phyloP scores from a whole-genome alignment of 768 basidiomycete genomes.

The Guyanaporus albipodus region DNA sequence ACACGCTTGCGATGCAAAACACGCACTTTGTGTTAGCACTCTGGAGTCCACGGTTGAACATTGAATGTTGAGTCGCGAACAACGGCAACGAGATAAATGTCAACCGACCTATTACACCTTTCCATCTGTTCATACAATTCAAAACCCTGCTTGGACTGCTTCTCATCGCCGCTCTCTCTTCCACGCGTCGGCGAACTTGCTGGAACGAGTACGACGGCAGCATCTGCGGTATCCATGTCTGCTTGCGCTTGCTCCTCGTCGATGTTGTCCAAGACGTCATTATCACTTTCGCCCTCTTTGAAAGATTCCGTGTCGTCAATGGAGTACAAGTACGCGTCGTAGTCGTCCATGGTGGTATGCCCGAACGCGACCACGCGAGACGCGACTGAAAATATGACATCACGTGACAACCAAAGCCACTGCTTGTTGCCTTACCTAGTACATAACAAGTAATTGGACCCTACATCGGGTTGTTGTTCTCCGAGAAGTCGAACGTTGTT shows the following conservation, averaged over 20 bases:
- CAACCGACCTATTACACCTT: constrained; percentile 17
- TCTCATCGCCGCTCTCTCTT: not conserved
- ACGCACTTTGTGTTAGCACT: constrained; percentile 25
- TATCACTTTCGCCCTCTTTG: constrained; percentile 14
- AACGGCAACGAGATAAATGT: not conserved
- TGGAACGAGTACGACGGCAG: constrained; percentile 16
- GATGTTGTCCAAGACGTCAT: constrained; percentile 22
- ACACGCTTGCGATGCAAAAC: not conserved
- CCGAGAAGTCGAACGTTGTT: too few relatives aligned
- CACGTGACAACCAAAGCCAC: too few relatives aligned
- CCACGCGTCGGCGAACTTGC: constrained; percentile 8
- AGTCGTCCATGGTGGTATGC: constrained; percentile 18
- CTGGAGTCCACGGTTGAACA: constrained; percentile 7
- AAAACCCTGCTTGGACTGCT: not conserved
- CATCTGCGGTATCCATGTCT: too few relatives aligned
- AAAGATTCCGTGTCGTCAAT: constrained; percentile 15
- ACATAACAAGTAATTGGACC: too few relatives aligned
- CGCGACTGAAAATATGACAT: constrained; percentile 1
- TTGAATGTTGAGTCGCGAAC: not conserved
- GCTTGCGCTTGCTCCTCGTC: constrained; percentile 14
- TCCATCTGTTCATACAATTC: not conserved
- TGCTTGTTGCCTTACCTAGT: too few relatives aligned
- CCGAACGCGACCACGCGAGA: not conserved
- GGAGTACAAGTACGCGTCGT: constrained; percentile 21
- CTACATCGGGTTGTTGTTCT: too few relatives aligned